Conservation (phyloP, 106 monocot genomes). For the Chionographis japonica region DNA sequence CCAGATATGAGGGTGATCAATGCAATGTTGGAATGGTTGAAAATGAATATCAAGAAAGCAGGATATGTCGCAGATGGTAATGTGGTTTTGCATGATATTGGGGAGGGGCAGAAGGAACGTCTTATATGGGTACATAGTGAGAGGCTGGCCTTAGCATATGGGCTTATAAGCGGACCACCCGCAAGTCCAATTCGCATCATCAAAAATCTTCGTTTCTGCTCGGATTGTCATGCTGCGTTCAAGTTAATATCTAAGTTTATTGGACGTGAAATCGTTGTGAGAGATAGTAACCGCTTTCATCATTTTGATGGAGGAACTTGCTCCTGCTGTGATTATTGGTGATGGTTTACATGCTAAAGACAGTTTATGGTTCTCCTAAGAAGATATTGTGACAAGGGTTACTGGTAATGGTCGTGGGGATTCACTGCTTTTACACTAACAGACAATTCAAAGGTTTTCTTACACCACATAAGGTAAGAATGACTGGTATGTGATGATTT, state of each 20-base stretch:
- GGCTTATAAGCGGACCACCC: conserved; percentile 30
- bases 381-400: too few relatives aligned
- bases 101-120: conserved; percentile 39
- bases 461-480: too few relatives aligned
- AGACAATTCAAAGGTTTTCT: too few relatives aligned
- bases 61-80: conserved; percentile 51
- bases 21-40: conserved; percentile 75
- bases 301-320: conserved; percentile 63
- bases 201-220: conserved; percentile 84
- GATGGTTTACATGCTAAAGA: conserved; percentile 10
- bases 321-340: conserved; percentile 91
- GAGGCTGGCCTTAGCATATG: conserved; percentile 81
- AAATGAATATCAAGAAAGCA: conserved; percentile 34
- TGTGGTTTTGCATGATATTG: conserved; percentile 60
- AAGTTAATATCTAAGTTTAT: conserved; percentile 59
- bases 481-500: too few relatives aligned
- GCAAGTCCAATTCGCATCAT: conserved; percentile 59
- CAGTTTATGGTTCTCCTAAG: neutral
- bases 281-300: conserved; percentile 82
- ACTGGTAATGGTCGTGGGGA: too few relatives aligned
- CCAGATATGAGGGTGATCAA: conserved; percentile 53
- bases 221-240: conserved; percentile 64
- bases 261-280: conserved; percentile 64
- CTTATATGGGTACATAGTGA: conserved; percentile 75
- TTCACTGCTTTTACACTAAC: too few relatives aligned